These are phyloP conservation scores for Astrephomene gubernaculifera DNA, from an alignment of 139 green algal species.

Conservation along the genomic window DNA sequence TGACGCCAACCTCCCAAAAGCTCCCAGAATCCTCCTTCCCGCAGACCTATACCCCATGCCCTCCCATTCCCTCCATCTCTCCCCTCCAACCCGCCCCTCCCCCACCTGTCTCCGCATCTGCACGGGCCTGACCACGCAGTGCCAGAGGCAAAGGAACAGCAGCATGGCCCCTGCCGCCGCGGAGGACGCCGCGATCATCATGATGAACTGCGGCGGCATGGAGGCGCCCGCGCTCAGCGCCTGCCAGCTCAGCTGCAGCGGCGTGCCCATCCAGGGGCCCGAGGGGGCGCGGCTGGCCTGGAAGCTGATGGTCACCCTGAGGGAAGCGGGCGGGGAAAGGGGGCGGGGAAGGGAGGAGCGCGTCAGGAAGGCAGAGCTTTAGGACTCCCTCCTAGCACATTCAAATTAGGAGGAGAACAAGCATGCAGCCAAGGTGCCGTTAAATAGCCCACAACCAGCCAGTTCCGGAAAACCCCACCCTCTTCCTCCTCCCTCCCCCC, in stretches of 20 bases:
- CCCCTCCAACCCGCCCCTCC: not conserved
- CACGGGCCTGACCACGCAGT: conserved; percentile 44
- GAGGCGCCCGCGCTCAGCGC: not conserved
- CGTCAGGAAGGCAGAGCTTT: too few relatives aligned
- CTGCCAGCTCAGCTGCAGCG: not conserved
- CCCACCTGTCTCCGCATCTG: conserved; percentile 37
- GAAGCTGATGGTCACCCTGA: conserved; percentile 28
- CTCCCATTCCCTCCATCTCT: not conserved
- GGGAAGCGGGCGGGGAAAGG: not conserved
- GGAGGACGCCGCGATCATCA: conserved; percentile 40
- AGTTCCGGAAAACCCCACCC: too few relatives aligned
- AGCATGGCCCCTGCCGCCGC: conserved; percentile 39
- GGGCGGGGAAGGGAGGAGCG: not conserved
- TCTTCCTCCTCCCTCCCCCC: not conserved
- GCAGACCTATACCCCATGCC: not conserved
- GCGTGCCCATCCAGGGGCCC: not conserved
- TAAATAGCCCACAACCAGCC: too few relatives aligned
- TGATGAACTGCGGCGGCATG: conserved; percentile 46
- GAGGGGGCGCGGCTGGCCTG: not conserved
- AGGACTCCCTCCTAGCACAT: too few relatives aligned
- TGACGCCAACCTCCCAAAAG: too few relatives aligned
- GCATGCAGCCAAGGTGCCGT: too few relatives aligned
- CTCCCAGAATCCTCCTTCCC: not conserved
- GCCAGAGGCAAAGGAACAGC: conserved; percentile 46
- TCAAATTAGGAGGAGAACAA: too few relatives aligned